A percentile compares a stretch with the other conserved stretches of the same genome.
Evolutionary conservation across 2,329 filamentous ascomycete genomes (phyloP).

Genomic region (Colletotrichum spinosum): DNA sequence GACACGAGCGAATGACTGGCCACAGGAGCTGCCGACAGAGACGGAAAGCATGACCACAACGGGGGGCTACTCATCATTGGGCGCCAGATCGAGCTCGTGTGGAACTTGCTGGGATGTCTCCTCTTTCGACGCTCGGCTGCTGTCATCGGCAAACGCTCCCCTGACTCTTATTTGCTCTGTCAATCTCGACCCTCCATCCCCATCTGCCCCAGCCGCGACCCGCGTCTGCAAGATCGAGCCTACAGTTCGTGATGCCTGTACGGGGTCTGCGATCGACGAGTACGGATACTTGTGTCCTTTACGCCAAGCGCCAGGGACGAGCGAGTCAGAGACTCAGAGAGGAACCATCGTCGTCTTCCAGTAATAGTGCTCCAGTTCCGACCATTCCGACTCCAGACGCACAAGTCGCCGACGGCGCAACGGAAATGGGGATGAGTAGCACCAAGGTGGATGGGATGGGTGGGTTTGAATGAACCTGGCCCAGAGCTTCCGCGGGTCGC

Average conservation of each 20-base stretch:
- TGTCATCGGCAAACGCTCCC: slow-evolving; percentile 28
- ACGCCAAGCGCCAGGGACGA: slow-evolving; percentile 10
- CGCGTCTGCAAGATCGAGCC: slow-evolving; percentile 12
- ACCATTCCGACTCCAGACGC: slow-evolving; percentile 16
- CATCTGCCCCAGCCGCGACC: slow-evolving; percentile 3
- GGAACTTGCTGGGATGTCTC: slow-evolving; percentile 17
- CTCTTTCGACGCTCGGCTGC: slow-evolving; percentile 25
- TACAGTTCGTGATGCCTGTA: slow-evolving; percentile 14
- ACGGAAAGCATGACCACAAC: too few relatives aligned
- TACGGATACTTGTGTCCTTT: background rate
- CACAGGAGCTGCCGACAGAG: too few relatives aligned
- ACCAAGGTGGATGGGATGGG: background rate
- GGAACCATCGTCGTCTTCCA: background rate
- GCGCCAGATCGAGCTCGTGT: slow-evolving; percentile 10
- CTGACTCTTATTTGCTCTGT: slow-evolving; percentile 35
- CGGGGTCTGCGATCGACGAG: background rate
- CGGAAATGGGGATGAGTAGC: slow-evolving; percentile 9
- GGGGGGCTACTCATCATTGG: slow-evolving; percentile 5
- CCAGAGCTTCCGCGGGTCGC: background rate
- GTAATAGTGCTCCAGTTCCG: slow-evolving; percentile 3
- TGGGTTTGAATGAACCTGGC: background rate
- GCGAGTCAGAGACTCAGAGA: slow-evolving; percentile 24
- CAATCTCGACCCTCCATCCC: slow-evolving; percentile 13
- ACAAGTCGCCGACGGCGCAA: slow-evolving; percentile 1
- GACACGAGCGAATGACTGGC: too few relatives aligned